phyloP scores from a whole-genome alignment of 1,284 basidiomycete species.

The Clitocybe nebularis region DNA sequence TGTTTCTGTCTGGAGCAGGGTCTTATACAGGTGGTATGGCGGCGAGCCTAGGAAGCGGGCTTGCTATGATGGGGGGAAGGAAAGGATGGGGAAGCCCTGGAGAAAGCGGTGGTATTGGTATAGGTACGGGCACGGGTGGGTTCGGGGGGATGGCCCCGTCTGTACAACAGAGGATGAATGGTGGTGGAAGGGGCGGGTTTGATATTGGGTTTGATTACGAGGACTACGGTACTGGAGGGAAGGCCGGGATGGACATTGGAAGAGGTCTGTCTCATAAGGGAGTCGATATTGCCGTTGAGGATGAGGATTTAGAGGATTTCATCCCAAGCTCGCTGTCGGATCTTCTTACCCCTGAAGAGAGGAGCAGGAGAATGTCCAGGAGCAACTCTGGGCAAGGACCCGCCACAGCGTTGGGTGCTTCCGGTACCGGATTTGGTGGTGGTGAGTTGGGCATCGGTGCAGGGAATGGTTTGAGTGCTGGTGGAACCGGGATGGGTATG shows the following conservation, averaged over 20 bases:
- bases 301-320: constrained; percentile 83
- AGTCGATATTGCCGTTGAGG: constrained; percentile 50
- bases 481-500: constrained; percentile 18
- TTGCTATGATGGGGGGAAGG: constrained; percentile 36
- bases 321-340: constrained; percentile 85
- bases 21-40: constrained; percentile 30
- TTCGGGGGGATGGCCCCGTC: constrained; percentile 22
- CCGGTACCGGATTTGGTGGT: constrained; percentile 17
- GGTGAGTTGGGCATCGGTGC: constrained; percentile 10
- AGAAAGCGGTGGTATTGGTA: constrained; percentile 17
- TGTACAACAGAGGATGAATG: constrained; percentile 9
- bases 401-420: constrained; percentile 14
- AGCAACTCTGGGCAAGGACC: constrained; percentile 45
- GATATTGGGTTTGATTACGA: constrained; percentile 32
- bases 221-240: constrained; percentile 20
- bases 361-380: constrained; percentile 71
- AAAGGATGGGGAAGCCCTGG: constrained; percentile 29
- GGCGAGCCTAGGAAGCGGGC: constrained; percentile 37
- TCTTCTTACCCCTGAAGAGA: constrained; percentile 81
- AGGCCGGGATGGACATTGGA: constrained; percentile 18
- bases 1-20: constrained; percentile 37
- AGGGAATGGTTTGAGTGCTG: constrained; percentile 11
- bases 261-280: constrained; percentile 17
- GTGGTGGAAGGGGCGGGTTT: constrained; percentile 15
- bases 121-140: constrained; percentile 21